Percentiles rank a stretch among this genome's conserved stretches.
Conservation (phyloP, 768 basidiomycete species). For the Chalciporus sphaerocephalus region DNA sequence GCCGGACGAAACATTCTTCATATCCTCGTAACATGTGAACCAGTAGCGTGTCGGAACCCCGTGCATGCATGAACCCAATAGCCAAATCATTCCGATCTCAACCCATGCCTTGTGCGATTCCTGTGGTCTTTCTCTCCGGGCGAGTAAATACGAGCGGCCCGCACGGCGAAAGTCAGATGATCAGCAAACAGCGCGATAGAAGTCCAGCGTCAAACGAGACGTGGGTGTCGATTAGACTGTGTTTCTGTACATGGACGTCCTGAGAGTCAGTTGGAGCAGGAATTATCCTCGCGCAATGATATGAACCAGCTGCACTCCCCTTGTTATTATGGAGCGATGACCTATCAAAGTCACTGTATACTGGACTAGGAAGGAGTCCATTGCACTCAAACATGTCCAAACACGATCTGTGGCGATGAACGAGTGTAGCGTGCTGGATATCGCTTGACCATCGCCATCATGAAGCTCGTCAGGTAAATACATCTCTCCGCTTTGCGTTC, state of each 20-base stretch:
- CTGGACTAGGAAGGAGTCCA: no score
- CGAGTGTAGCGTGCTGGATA: conserved; percentile 9
- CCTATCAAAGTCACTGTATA: no score
- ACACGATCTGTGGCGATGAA: conserved; percentile 16
- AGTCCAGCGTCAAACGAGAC: not conserved
- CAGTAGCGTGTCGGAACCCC: not conserved
- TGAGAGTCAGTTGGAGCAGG: no score
- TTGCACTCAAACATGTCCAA: conserved; percentile 26
- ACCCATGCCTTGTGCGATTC: not conserved
- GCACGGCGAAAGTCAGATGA: not conserved
- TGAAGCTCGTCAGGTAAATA: conserved; percentile 81
- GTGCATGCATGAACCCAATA: not conserved
- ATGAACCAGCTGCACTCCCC: no score
- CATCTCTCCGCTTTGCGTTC: conserved; percentile 2
- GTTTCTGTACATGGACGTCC: not conserved
- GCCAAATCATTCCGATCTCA: not conserved
- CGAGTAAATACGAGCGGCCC: not conserved
- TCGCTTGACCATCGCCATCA: conserved; percentile 36
- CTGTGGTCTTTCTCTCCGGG: not conserved
- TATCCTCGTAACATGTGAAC: not conserved
- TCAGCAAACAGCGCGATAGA: not conserved
- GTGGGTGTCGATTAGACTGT: not conserved
- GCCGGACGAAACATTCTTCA: not conserved
- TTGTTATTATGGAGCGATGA: no score
- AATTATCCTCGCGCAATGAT: not conserved